phyloP scores from a whole-genome alignment of 1,139 yeast genomes.

The Yamadazyma siamensis region DNA sequence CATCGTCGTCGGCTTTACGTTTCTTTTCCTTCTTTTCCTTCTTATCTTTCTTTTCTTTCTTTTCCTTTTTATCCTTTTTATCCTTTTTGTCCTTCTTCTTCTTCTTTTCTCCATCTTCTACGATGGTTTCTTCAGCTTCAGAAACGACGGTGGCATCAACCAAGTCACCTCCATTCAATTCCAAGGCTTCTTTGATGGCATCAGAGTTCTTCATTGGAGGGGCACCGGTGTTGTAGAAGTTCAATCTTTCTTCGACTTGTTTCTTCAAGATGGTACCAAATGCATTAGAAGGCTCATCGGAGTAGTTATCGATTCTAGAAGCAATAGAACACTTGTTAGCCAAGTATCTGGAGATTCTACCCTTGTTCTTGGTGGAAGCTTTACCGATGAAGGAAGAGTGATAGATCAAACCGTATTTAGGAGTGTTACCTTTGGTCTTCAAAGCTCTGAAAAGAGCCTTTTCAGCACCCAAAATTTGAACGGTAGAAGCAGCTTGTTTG shows the following conservation, averaged over 20 bases:
- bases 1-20: constrained; percentile 51
- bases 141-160: constrained; percentile 16
- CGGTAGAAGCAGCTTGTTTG: constrained; percentile 98
- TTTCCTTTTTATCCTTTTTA: constrained; percentile 42
- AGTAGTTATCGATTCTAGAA: constrained; percentile 94
- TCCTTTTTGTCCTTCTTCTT: constrained; percentile 44
- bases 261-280: constrained; percentile 90
- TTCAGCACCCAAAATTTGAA: constrained; percentile 98
- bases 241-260: constrained; percentile 97
- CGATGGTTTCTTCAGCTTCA: constrained; percentile 15
- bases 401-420: constrained; percentile 95
- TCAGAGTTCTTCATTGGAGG: constrained; percentile 95
- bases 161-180: constrained; percentile 49
- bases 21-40: constrained; percentile 56
- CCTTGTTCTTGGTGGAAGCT: constrained; percentile 97
- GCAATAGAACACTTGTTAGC: constrained; percentile 99
- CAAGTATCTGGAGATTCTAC: constrained; percentile 96
- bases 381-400: constrained; percentile 97
- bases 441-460: constrained; percentile 98
- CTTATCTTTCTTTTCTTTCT: constrained; percentile 53
- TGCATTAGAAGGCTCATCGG: constrained; percentile 78
- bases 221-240: constrained; percentile 93
- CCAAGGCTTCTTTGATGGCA: constrained; percentile 89
- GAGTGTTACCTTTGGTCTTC: constrained; percentile 97
- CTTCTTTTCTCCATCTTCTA: constrained; percentile 33